Evolutionary conservation across 1,139 yeast species (phyloP), one percentile per base, ranked within the genome.

Genomic region (Yamadazyma conglobata): DNA sequence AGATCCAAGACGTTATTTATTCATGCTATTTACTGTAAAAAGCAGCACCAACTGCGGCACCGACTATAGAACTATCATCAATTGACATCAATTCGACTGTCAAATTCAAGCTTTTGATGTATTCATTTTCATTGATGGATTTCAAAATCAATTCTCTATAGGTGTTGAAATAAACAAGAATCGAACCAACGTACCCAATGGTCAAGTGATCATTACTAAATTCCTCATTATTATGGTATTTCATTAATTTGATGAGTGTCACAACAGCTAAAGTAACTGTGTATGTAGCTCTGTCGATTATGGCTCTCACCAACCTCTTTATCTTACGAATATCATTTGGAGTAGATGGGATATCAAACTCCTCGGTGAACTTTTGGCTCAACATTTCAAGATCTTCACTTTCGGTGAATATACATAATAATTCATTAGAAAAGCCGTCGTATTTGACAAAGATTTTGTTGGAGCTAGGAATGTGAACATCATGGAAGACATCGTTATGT

Each of bases 31-130:
- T 11, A 18, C 16, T 25, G 14, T 29, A 64, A 48, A 27, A 64
- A 11, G 73, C 73, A 25, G 73, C 73, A 9, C 72, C 73, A 31
- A 68, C 67, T 16, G 74, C 73, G 27, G 73, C 70, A 4, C 74
- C 74, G 20, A 66, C 60, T 21, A 68, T 55, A 11, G 73, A 65
- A 44, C 73, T 66, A 39, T 68, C 52, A 20, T 61, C 65, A 31
- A 68, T 57, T 33, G 57, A 50, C 45, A 56, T 58, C 37, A 68
- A 62, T 30, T 62, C 66, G 22, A 68, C 61, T 10, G 46, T 42
- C 17, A 63, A 43, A n/a, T 50, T 54, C 47, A 56, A 39, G 4
- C 42, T 41, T 30, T 42, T 38, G n/a, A 61, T 50, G 15, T 48
- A 55, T 6, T 50, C 52, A 39, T 57, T 50, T 6, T 43, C 48